phyloP scores from a whole-genome alignment of 2,329 filamentous ascomycete genomes.

The Huntiella decipiens region DNA sequence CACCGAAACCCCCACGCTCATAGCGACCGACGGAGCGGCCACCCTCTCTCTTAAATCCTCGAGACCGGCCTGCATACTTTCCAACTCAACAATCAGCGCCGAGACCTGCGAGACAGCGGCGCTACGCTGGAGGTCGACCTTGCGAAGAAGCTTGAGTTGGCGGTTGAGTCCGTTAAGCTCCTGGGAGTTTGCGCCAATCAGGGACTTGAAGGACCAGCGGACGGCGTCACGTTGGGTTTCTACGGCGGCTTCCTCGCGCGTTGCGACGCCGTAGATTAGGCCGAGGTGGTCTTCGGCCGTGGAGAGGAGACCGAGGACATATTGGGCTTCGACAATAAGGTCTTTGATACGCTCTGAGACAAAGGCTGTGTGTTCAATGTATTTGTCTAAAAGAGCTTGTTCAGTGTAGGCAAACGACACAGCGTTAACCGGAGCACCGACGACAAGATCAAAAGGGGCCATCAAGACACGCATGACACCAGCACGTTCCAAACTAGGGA shows the following conservation, averaged over 20 bases:
- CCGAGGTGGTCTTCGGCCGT: slow-evolving; percentile 51
- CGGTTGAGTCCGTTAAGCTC: slow-evolving; percentile 40
- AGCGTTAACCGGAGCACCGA: background rate
- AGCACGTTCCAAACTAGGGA: background rate
- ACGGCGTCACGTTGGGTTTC: slow-evolving; percentile 43
- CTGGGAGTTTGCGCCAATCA: slow-evolving; percentile 48
- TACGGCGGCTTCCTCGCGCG: slow-evolving; percentile 41
- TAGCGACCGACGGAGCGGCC: slow-evolving; percentile 42
- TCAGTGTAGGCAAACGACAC: slow-evolving; percentile 26
- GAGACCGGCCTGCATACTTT: slow-evolving; percentile 51
- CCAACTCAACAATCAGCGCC: slow-evolving; percentile 50
- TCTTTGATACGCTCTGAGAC: slow-evolving; percentile 49
- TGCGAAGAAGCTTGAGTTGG: slow-evolving; percentile 43
- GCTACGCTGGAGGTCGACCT: slow-evolving; percentile 47
- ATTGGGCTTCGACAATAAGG: slow-evolving; percentile 52
- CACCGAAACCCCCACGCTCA: slow-evolving; percentile 26
- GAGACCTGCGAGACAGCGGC: slow-evolving; percentile 50
- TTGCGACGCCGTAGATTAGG: slow-evolving; percentile 49
- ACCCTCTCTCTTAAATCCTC: slow-evolving; percentile 55
- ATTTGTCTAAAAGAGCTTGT: slow-evolving; percentile 48
- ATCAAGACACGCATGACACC: slow-evolving; percentile 6
- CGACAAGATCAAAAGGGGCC: slow-evolving; percentile 7
- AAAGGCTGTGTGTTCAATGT: slow-evolving; percentile 50
- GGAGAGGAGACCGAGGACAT: slow-evolving; percentile 44
- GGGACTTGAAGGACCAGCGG: slow-evolving; percentile 52